Conservation (phyloP, 352 stramenopile genomes). For the Globisporangium paroecandrum region DNA sequence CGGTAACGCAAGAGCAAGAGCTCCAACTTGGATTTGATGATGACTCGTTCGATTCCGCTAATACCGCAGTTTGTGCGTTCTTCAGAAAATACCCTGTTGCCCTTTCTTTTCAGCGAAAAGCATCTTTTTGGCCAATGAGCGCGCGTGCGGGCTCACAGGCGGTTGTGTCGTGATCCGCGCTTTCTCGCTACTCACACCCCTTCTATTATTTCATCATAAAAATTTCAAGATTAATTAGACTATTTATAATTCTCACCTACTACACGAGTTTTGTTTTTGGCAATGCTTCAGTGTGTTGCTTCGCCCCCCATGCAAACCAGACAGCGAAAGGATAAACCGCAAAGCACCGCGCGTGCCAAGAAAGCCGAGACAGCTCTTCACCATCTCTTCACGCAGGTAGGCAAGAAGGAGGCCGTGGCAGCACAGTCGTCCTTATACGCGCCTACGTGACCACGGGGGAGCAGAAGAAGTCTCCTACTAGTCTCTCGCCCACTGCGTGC, state of each 20-base stretch:
- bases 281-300: not conserved
- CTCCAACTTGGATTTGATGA: not conserved
- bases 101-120: not conserved
- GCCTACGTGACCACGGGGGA: no score
- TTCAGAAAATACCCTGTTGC: not conserved
- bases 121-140: not conserved
- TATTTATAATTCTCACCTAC: not conserved
- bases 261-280: not conserved
- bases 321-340: not conserved
- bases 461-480: no score
- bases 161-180: not conserved
- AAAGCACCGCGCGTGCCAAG: no score
- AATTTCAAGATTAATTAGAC: not conserved
- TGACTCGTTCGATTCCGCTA: not conserved
- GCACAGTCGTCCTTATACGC: no score
- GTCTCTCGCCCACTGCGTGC: no score
- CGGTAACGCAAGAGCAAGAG: no score
- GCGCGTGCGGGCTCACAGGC: not conserved
- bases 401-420: no score
- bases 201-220: not conserved
- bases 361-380: not conserved
- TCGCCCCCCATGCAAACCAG: not conserved
- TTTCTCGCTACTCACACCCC: not conserved
- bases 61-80: not conserved
- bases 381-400: not conserved